Base-by-base conservation (phyloP, 2,329 filamentous ascomycete genomes). In the Dactylellina cionopaga region DNA sequence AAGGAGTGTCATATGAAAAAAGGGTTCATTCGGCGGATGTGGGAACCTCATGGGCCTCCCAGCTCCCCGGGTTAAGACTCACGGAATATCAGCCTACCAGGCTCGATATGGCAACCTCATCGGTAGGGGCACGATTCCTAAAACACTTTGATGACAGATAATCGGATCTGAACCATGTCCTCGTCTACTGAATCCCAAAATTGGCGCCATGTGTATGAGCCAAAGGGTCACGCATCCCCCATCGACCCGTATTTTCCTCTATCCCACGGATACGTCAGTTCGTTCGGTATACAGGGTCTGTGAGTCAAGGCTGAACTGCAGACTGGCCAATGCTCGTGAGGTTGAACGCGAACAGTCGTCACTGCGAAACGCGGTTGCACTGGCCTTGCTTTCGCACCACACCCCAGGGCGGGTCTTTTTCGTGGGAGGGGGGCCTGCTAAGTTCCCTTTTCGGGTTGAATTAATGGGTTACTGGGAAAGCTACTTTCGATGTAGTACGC, bases 131-230 rank as follows among this genome's bases (percentile, higher is more conserved):
- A 51, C 51, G 22, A 65, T 65, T 65, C 59, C 59, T 59, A 65
- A 68, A 72, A 72, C 65, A 65, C 59, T 51, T 22, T 49, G 59
- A 72, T 72, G 68, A 72, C 68, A 72, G 68, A 72, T 72, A 72
- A 59, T 70, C 52, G 59, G 59, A 59, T 60, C 39, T 24, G 39
- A 59, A 65, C 68, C 68, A 60, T 65, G 68, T 49, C 52, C 59
- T 72, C 68, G 68, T 65, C 66, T 71, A 60, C 44, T 71, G 56
- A 62, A 51, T 59, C 58, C 66, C 66, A 19, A 72, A 72, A 59
- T 59, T 72, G 68, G 59, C 68, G 59, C 68, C 66, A 58, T 43
- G 65, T 25, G 59, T 71, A 71, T 71, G 66, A 71, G 58, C 58
- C 59, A 59, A 64, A 59, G 15, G 68, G 68, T 72, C 68, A 72